A percentile compares a stretch with the other conserved stretches of the same genome.
phyloP scores from a whole-genome alignment of 164 flowering plant genomes.

The Magnolia changhungtana region DNA sequence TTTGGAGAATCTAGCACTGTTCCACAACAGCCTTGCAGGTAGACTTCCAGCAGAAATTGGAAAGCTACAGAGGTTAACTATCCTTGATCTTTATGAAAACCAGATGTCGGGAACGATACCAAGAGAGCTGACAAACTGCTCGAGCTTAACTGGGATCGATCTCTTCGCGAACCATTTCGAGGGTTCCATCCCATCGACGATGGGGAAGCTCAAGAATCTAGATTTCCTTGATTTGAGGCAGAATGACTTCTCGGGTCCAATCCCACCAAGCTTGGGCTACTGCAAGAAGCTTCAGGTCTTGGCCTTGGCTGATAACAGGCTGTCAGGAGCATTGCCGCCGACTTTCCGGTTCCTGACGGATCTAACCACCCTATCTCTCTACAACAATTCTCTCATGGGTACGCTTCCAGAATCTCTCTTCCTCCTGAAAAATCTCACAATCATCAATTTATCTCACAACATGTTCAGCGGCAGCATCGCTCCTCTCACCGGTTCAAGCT shows the following conservation, averaged over 20 bases:
- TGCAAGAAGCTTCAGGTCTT: conserved; percentile 64
- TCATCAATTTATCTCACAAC: conserved; percentile 76
- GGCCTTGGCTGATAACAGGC: conserved; percentile 78
- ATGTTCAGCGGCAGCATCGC: conserved; percentile 58
- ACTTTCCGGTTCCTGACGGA: conserved; percentile 64
- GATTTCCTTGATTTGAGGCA: conserved; percentile 71
- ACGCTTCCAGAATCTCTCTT: conserved; percentile 70
- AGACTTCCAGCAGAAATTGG: conserved; percentile 66
- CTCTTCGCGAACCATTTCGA: conserved; percentile 77
- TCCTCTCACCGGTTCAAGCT: conserved; percentile 59
- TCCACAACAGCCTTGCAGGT: conserved; percentile 66
- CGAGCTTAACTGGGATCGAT: conserved; percentile 59
- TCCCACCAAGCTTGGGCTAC: conserved; percentile 79
- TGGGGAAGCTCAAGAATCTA: conserved; percentile 73
- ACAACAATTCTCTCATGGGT: conserved; percentile 90
- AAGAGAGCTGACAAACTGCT: conserved; percentile 72
- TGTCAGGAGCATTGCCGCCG: conserved; percentile 67
- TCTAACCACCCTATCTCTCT: conserved; percentile 55
- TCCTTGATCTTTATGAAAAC: conserved; percentile 72
- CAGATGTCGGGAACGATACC: conserved; percentile 80
- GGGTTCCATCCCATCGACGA: conserved; percentile 65
- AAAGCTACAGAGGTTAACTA: conserved; percentile 49
- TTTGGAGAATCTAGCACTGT: conserved; percentile 51
- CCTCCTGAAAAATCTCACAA: conserved; percentile 59
- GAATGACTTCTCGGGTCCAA: conserved; percentile 70